Percentiles rank a stretch among this genome's conserved stretches.
Evolutionary conservation across 352 stramenopile genomes (phyloP).

Genomic region (Globisporangium iwayamae): DNA sequence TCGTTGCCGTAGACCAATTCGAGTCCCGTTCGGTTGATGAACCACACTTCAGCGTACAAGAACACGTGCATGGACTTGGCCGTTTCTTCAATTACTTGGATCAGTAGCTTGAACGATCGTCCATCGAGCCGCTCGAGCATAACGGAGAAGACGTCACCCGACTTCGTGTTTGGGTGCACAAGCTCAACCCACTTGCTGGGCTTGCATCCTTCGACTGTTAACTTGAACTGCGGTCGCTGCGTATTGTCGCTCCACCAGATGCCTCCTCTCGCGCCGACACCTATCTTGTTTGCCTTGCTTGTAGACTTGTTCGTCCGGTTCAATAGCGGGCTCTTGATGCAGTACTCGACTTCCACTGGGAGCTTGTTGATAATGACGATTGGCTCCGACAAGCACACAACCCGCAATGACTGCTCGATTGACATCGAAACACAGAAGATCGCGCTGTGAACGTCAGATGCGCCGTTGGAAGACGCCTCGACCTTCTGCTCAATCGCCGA

Average conservation of each 20-base stretch:
- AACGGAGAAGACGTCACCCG: slow-evolving; percentile 52
- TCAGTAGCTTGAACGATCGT: slow-evolving; percentile 61
- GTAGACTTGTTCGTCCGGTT: slow-evolving; percentile 28
- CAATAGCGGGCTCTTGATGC: slow-evolving; percentile 36
- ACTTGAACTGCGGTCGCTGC: slow-evolving; percentile 64
- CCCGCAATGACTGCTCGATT: slow-evolving; percentile 62
- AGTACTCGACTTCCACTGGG: slow-evolving; percentile 56
- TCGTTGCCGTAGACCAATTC: slow-evolving; percentile 75
- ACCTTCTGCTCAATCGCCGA: slow-evolving; percentile 58
- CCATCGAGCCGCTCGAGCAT: slow-evolving; percentile 58
- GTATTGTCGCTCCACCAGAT: slow-evolving; percentile 74
- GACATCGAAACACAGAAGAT: slow-evolving; percentile 68
- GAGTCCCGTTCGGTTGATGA: slow-evolving; percentile 78
- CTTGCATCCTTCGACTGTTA: slow-evolving; percentile 61
- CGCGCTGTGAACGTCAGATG: slow-evolving; percentile 25
- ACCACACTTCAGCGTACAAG: slow-evolving; percentile 69
- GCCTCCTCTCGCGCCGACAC: slow-evolving; percentile 55
- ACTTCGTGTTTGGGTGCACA: slow-evolving; percentile 36
- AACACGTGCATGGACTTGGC: slow-evolving; percentile 44
- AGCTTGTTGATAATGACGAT: slow-evolving; percentile 82
- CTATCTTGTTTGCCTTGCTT: slow-evolving; percentile 33
- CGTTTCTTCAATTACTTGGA: slow-evolving; percentile 51
- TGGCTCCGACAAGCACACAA: slow-evolving; percentile 62
- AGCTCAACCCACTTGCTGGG: slow-evolving; percentile 72
- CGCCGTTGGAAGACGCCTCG: slow-evolving; percentile 38